Base-by-base conservation (phyloP, 2,329 filamentous ascomycete genomes). In the Helminthosporium solani region DNA sequence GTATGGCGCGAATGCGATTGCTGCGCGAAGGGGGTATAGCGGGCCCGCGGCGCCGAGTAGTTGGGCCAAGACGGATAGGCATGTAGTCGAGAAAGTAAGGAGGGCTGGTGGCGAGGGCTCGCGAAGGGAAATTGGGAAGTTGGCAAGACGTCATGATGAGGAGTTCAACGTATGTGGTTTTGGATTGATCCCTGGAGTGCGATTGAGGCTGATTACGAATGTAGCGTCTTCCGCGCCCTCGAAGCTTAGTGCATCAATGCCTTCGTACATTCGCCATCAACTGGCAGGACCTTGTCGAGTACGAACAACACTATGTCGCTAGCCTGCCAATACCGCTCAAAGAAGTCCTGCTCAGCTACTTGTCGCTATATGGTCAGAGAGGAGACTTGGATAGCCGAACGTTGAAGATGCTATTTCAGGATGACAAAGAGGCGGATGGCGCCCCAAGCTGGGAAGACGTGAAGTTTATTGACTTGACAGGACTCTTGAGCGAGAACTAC, bases 241-340 rank as follows among this genome's bases (percentile, higher is more conserved):
- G 58, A 28, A 79, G 75, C 42, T 66, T 86, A 7, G 52, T 77
- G 36, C 75, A 84, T 63, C 58, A 71, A 4, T 63, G 75, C 14
- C 59, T 85, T 30, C 81, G 78, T 53, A 71, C 73, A 0, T 76
- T 84, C 56, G 80, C 81, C 2, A 56, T 64, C 19, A 74, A 81
- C 19, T 86, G 82, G 82, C 63, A 73, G 8, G 75, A 76, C 64
- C 75, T 85, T 49, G 63, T 78, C 20, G 73, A 78, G 41, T 82
- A 82, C 52, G 80, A 84, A 54, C 75, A 78, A 44, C 67, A 77
- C 15, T 80, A 78, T 40, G 63, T 85, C 2, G 68, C 73, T 2
- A 69, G 76, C 2, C 56, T 85, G 11, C 79, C 82, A 0, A 64
- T 71, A 14, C 70, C 72, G 33, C 56, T 82, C 5, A 81, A 81